Conservation (phyloP, 2,329 filamentous ascomycete genomes). For the Fusarium tupiense region DNA sequence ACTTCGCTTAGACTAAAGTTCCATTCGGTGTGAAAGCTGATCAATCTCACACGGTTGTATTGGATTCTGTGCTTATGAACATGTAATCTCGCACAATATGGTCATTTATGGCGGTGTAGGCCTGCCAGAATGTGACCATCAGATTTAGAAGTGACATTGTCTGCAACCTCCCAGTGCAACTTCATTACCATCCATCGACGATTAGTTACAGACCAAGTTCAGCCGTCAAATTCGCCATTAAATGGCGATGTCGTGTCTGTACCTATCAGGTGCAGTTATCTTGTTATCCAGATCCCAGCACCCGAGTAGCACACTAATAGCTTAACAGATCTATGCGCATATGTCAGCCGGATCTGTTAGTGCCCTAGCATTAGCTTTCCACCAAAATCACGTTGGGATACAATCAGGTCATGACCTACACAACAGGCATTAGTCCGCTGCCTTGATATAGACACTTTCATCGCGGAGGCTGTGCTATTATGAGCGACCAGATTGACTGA, state of each 20-base stretch:
- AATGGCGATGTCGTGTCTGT: no score
- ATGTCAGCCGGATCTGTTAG: fast-evolving
- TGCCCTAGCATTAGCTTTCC: not conserved
- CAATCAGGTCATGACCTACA: not conserved
- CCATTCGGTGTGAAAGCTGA: not conserved
- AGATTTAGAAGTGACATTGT: not conserved
- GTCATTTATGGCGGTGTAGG: not conserved
- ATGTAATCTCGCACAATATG: not conserved
- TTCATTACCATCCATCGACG: fast-evolving
- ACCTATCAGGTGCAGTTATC: no score
- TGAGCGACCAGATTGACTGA: no score
- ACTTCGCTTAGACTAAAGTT: not conserved
- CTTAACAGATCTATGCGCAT: fast-evolving
- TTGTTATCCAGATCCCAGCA: fast-evolving
- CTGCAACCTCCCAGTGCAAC: not conserved
- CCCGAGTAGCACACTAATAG: no score
- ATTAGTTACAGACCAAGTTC: not conserved
- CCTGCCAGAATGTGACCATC: not conserved
- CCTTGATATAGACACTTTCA: no score
- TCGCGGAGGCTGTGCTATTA: no score
- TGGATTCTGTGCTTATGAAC: not conserved
- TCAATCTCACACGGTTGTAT: not conserved
- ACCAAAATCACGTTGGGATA: not conserved
- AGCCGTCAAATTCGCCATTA: fast-evolving
- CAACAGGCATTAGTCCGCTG: not conserved